Conservation (phyloP, 495 filamentous ascomycete species). For the Rhypophila decipiens region DNA sequence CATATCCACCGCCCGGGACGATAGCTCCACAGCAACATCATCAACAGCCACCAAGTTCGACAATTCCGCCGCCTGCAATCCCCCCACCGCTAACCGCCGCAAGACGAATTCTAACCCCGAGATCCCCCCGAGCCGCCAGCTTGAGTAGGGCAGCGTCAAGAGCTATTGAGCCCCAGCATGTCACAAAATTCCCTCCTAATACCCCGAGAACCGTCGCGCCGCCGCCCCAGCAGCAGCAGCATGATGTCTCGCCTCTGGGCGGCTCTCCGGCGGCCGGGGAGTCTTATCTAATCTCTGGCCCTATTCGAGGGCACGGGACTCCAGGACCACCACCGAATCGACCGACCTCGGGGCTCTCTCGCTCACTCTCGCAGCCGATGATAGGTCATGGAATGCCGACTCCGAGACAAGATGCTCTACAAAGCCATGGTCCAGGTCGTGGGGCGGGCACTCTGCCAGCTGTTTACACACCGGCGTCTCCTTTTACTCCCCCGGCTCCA, state of each 20-base stretch:
- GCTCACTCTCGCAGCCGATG: conserved; percentile 36
- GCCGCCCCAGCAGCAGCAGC: conserved; percentile 11
- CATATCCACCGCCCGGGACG: conserved; percentile 22
- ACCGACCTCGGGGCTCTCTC: conserved; percentile 25
- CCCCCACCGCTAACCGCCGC: conserved; percentile 24
- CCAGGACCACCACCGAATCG: conserved; percentile 25
- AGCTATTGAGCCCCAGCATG: conserved; percentile 41
- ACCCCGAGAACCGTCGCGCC: conserved; percentile 19
- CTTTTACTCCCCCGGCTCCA: conserved; percentile 16
- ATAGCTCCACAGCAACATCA: conserved; percentile 21
- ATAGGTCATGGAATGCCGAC: conserved; percentile 20
- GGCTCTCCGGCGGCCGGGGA: conserved; percentile 29
- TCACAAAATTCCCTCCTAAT: conserved; percentile 28
- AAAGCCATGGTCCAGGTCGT: conserved; percentile 11
- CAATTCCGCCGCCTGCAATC: conserved; percentile 21
- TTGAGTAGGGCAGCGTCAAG: conserved; percentile 38
- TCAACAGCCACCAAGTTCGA: conserved; percentile 10
- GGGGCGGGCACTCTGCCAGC: conserved; percentile 17
- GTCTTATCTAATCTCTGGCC: conserved; percentile 21
- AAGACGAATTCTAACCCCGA: conserved; percentile 57
- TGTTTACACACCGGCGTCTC: conserved; percentile 17
- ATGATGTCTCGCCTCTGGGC: conserved; percentile 23
- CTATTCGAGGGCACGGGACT: conserved; percentile 19
- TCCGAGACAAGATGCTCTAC: conserved; percentile 19
- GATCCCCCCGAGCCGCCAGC: conserved; percentile 51